phyloP scores from a whole-genome alignment of 2,329 filamentous ascomycete species.

The Setomelanomma holmii region DNA sequence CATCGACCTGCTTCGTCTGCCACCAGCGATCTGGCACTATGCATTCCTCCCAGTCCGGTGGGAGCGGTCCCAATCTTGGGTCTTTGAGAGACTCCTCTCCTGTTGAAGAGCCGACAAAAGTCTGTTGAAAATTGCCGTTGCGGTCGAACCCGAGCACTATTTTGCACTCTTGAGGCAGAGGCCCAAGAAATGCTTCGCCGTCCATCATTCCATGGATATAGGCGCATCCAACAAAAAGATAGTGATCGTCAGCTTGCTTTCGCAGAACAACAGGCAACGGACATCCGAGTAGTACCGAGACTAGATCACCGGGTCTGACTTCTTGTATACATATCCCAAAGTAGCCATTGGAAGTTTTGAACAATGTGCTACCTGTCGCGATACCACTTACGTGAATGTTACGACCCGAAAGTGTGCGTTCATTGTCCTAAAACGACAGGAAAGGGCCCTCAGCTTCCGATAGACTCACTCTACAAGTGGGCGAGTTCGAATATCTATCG shows the following conservation, averaged over 20 bases:
- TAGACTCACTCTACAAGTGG: neutral
- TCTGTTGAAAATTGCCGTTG: neutral
- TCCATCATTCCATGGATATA: conserved; percentile 9
- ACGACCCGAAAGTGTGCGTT: too few species aligned
- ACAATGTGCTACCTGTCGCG: neutral
- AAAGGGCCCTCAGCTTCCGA: neutral
- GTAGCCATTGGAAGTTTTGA: conserved; percentile 1
- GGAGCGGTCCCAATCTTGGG: conserved; percentile 2
- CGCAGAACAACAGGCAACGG: neutral
- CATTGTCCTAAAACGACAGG: neutral
- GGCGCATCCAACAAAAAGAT: conserved; percentile 1
- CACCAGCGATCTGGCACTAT: neutral
- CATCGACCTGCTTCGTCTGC: neutral
- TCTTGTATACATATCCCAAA: neutral
- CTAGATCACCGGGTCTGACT: neutral
- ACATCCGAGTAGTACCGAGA: conserved; percentile 1
- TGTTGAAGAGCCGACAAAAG: neutral
- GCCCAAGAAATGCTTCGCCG: conserved; percentile 4
- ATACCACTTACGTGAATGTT: neutral
- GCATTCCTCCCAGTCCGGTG: neutral
- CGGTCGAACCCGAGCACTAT: neutral
- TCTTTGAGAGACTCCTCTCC: neutral
- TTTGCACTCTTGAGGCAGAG: neutral
- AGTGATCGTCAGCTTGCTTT: neutral
- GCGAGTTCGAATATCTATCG: neutral